Percentiles rank a stretch among this genome's conserved stretches.
Conservation (phyloP, 441 rosid genomes). For the Manihot esculenta region DNA sequence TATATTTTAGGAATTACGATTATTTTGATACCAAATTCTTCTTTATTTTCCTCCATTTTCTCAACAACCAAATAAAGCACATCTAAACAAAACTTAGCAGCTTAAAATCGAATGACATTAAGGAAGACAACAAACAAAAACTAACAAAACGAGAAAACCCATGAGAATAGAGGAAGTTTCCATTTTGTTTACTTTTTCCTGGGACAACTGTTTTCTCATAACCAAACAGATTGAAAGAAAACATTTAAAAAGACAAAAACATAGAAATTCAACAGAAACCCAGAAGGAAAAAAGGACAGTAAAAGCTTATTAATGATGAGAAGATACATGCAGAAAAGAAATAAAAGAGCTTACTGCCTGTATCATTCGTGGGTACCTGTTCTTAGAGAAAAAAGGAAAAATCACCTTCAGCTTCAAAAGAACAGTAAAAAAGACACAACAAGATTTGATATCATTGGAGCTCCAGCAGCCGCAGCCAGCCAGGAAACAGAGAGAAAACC, state of each 20-base stretch:
- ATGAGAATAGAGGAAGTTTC: background rate
- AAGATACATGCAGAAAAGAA: background rate
- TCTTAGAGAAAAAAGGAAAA: background rate
- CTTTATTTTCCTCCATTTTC: background rate
- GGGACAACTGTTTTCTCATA: background rate
- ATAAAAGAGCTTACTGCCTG: too few species aligned
- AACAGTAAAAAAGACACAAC: background rate
- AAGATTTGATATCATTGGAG: too few species aligned
- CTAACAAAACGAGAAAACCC: background rate
- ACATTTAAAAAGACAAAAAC: background rate
- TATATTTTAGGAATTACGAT: too few species aligned
- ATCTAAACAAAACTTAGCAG: background rate
- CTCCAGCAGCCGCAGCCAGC: too few species aligned
- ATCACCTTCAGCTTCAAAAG: background rate
- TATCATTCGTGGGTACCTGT: background rate
- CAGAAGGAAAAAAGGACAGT: background rate
- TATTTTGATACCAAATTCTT: background rate
- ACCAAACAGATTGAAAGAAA: conserved; percentile 1
- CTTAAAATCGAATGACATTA: background rate
- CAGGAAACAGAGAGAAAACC: background rate
- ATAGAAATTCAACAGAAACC: background rate
- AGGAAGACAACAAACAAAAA: background rate
- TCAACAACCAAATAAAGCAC: background rate
- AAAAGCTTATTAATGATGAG: background rate
- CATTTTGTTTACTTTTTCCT: background rate